Base-by-base conservation (phyloP, 2,329 filamentous ascomycete genomes). In the Helminthosporium solani region DNA sequence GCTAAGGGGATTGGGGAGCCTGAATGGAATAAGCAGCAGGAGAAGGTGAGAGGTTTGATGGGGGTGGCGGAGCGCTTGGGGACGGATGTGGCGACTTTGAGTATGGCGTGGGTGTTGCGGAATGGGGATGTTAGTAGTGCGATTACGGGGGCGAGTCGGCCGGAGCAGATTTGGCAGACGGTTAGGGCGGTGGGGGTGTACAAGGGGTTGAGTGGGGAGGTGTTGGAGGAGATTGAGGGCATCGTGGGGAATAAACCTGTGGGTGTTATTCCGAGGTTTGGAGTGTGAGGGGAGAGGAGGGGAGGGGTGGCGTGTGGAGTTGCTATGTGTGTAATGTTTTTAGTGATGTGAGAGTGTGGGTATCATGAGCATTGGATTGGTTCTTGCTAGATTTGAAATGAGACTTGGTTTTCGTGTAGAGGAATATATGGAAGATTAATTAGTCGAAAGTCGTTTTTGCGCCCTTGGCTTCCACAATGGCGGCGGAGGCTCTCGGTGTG, bases 361-460 rank as follows among this genome's bases (percentile, higher is more conserved):
- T 25, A 25, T 25, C 23, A 25, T 25, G 5, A 5, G 9, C 9
- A 25, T 9, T 25, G 23, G 23, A 25, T 9, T 25, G 9, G 25
- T 12, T 7, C 7, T 7, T 27, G 31, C 11, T 5, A 9, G 15
- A 18, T 19, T 21, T n/a, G 18, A 5, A 18, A 37, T n/a, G 20
- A 18, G 11, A 37, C 12, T 19, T 19, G 15, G 15, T 37, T 7
- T 14, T 7, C n/a, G 34, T 19, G 18, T 37, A 11, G 3, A 34
- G 8, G 14, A 8, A 31, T 7, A 31, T 31, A 14, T 6, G 14
- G 14, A 31, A 31, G 28, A 7, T 19, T 1, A 18, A 44, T 61
- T 44, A 69, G 15, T 91, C 88, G 72, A 96, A 95, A 0, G 83
- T 88, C 46, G 82, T 83, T 77, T 94, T 95, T 72, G 85, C 90